These are phyloP conservation scores for Stemphylium vesicarium DNA, from an alignment of 2,329 filamentous ascomycete genomes.

Conservation along the genomic window DNA sequence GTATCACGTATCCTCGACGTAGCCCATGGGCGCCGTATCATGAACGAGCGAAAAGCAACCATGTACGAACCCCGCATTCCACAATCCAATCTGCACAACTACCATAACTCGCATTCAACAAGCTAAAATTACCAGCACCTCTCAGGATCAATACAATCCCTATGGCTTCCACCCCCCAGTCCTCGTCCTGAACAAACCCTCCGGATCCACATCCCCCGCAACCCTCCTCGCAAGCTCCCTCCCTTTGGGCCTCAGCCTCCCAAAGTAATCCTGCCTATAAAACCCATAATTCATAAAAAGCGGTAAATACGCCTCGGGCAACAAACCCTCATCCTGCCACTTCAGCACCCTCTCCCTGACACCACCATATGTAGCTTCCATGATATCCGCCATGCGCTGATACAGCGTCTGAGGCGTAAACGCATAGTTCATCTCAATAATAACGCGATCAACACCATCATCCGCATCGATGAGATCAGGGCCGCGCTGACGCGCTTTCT, in stretches of 20 bases:
- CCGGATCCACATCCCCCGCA: conserved; percentile 50
- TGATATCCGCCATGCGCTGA: conserved; percentile 51
- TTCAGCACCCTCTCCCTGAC: conserved; percentile 46
- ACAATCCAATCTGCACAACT: no score
- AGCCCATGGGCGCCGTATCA: no score
- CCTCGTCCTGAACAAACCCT: conserved; percentile 49
- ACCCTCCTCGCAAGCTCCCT: conserved; percentile 46
- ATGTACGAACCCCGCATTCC: no score
- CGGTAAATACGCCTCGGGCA: conserved; percentile 53
- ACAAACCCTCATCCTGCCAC: conserved; percentile 46
- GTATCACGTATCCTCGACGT: no score
- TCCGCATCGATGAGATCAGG: conserved; percentile 51
- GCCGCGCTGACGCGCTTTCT: conserved; percentile 23
- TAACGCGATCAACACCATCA: conserved; percentile 51
- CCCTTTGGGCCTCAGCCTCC: conserved; percentile 44
- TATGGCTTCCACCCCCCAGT: conserved; percentile 53
- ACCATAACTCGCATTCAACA: no score
- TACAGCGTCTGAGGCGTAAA: conserved; percentile 43
- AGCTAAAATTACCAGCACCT: no score
- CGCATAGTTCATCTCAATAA: conserved; percentile 55
- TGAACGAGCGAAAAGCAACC: no score
- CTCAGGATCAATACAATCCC: background rate
- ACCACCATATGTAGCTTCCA: conserved; percentile 49
- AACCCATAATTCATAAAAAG: conserved; percentile 59
- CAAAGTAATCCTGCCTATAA: conserved; percentile 55